A percentile compares a stretch with the other conserved stretches of the same genome.
These are phyloP conservation scores for Decorospora gaudefroyi DNA, from an alignment of 2,329 filamentous ascomycete species.

Conservation along the genomic window DNA sequence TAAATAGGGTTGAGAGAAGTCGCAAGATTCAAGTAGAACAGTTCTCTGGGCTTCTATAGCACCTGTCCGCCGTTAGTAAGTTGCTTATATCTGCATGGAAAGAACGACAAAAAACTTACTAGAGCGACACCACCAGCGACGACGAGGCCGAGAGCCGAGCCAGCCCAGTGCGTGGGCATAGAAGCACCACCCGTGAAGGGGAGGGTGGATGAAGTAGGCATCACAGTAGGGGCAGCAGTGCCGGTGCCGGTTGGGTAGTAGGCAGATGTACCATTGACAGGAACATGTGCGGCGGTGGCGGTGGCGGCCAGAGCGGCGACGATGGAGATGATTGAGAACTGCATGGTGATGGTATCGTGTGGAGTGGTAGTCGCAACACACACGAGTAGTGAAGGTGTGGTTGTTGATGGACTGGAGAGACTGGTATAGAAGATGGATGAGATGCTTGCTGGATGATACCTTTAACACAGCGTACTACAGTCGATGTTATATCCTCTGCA, in stretches of 20 bases:
- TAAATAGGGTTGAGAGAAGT: constrained; percentile 6
- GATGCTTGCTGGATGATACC: constrained; percentile 1
- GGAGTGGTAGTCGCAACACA: too few relatives aligned
- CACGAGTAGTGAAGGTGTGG: neutral
- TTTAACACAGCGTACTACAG: neutral
- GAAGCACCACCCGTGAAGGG: constrained; percentile 39
- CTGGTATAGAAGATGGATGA: constrained; percentile 1
- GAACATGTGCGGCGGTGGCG: constrained; percentile 30
- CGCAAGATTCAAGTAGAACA: neutral
- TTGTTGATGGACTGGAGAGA: neutral
- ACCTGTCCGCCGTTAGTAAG: constrained; percentile 11
- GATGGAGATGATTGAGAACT: constrained; percentile 38
- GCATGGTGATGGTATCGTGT: constrained; percentile 30
- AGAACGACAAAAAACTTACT: constrained; percentile 20
- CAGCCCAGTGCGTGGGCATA: constrained; percentile 24
- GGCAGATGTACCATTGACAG: constrained; percentile 32
- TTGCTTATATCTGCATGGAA: neutral
- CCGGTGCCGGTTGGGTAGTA: constrained; percentile 37
- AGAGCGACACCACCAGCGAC: constrained; percentile 42
- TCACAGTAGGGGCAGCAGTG: constrained; percentile 17
- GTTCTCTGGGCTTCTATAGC: constrained; percentile 9
- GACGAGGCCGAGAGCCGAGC: constrained; percentile 36
- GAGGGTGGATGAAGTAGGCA: constrained; percentile 19
- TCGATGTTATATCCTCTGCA: constrained; percentile 15
- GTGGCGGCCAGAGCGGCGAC: constrained; percentile 35